These are phyloP conservation scores for Phyllostachys edulis DNA, from an alignment of 176 grass and related monocot genomes.

Conservation along the genomic window DNA sequence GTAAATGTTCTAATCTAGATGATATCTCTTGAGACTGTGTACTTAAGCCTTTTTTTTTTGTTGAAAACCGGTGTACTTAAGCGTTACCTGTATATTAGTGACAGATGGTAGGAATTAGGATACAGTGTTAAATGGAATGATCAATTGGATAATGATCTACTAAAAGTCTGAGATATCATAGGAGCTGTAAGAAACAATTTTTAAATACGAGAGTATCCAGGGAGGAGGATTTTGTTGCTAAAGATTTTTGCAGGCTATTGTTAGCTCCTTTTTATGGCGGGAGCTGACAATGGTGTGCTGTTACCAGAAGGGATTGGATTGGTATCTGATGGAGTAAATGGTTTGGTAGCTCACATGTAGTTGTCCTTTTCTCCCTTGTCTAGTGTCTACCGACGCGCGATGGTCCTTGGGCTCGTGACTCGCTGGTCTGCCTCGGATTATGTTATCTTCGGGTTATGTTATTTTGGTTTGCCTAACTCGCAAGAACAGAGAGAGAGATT, in stretches of 20 bases:
- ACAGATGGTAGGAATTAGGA: neutral
- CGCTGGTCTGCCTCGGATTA: neutral
- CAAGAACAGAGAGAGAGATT: neutral
- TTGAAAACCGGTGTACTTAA: neutral
- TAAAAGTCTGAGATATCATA: neutral
- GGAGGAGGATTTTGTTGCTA: neutral
- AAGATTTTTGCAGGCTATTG: neutral
- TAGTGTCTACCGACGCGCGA: neutral
- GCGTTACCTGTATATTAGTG: neutral
- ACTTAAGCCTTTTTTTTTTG: too few species aligned
- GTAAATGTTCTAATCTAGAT: neutral
- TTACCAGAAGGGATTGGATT: neutral
- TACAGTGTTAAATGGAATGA: neutral
- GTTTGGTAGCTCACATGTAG: conserved; percentile 31
- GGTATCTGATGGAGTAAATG: neutral
- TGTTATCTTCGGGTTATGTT: too few species aligned
- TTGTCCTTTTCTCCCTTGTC: conserved; percentile 11
- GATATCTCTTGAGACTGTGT: neutral
- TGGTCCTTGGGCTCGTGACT: neutral
- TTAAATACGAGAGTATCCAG: too few species aligned
- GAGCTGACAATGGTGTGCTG: neutral
- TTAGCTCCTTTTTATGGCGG: neutral
- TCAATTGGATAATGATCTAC: neutral
- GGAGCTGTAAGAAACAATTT: neutral
- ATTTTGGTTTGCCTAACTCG: neutral